phyloP scores from a whole-genome alignment of 768 basidiomycete species.

The Pisolithus orientalis region DNA sequence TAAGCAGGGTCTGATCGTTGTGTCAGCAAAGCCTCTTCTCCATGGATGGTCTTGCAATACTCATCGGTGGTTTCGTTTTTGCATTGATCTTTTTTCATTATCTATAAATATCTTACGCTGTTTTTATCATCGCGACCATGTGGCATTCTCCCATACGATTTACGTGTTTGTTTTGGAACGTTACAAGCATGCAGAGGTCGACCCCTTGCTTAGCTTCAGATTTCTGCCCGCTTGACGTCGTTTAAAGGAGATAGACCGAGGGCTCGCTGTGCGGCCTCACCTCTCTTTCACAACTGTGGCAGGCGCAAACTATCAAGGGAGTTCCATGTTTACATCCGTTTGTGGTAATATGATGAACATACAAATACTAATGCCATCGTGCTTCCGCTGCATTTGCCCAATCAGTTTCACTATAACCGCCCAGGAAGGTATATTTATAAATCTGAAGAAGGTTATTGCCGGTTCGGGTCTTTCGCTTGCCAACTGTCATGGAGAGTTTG shows the following conservation, averaged over 20 bases:
- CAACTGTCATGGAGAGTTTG: slow-evolving; percentile 34
- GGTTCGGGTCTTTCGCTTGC: slow-evolving; percentile 7
- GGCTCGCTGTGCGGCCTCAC: no score
- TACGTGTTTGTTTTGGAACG: not conserved
- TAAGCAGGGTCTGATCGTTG: slow-evolving; percentile 20
- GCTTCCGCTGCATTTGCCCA: not conserved
- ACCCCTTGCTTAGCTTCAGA: not conserved
- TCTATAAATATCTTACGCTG: not conserved
- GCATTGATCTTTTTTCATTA: not conserved
- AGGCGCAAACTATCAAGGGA: no score
- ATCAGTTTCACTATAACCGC: not conserved
- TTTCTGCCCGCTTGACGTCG: not conserved
- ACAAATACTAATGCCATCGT: no score
- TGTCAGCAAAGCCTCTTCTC: not conserved
- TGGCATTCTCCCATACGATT: not conserved
- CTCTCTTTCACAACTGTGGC: no score
- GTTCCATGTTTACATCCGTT: no score
- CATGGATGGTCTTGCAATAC: no score
- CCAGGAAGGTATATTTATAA: no score
- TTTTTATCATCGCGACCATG: not conserved
- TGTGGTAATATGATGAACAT: no score
- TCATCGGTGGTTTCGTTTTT: not conserved
- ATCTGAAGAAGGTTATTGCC: slow-evolving; percentile 9
- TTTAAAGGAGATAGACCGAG: no score
- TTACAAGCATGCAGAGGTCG: not conserved